phyloP scores from a whole-genome alignment of 345 rosid genomes.

The Eucalyptus brandiana region DNA sequence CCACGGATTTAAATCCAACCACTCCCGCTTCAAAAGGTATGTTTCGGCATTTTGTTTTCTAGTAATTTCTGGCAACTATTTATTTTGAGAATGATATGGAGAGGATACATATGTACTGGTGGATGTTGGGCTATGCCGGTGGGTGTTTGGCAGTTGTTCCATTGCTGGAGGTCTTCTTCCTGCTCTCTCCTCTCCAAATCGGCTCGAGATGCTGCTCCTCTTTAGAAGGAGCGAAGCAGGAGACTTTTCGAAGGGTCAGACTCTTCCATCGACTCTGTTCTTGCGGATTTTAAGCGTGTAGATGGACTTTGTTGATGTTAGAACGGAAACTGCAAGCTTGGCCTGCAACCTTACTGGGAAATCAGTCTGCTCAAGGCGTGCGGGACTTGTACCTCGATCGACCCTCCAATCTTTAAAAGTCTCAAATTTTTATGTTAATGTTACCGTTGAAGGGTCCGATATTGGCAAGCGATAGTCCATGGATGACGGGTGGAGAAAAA shows the following conservation, averaged over 20 bases:
- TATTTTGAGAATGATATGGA: neutral
- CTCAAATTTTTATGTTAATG: neutral
- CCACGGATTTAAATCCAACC: neutral
- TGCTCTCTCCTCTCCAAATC: neutral
- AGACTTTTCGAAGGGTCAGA: neutral
- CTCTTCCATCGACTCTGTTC: neutral
- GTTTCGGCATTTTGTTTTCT: neutral
- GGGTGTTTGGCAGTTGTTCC: neutral
- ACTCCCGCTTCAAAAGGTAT: neutral
- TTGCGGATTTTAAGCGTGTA: neutral
- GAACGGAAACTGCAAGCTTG: neutral
- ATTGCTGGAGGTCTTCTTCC: neutral
- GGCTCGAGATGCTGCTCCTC: neutral
- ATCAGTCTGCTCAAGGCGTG: neutral
- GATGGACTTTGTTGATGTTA: neutral
- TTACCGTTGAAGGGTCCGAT: neutral
- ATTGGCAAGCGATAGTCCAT: neutral
- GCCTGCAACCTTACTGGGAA: neutral
- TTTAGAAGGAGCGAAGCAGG: neutral
- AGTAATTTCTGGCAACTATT: neutral
- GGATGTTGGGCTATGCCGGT: neutral
- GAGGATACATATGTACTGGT: neutral
- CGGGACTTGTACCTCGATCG: neutral
- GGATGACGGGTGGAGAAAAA: neutral
- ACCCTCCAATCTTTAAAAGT: neutral